These are phyloP conservation scores for Lumnitzera racemosa DNA, from an alignment of 345 rosid species.

Conservation along the genomic window DNA sequence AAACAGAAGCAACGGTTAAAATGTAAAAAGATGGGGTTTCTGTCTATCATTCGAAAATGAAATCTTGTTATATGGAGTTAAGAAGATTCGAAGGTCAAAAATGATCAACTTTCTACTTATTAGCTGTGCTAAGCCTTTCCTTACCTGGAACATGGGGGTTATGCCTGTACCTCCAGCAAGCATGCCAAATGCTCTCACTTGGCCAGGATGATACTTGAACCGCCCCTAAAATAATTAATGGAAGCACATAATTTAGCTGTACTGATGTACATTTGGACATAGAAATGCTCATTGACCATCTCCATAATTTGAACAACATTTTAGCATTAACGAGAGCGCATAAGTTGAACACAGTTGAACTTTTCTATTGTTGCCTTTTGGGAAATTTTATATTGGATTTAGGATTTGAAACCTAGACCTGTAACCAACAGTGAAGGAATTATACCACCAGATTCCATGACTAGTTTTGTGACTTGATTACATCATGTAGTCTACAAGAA, in stretches of 20 bases:
- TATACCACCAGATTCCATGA: too few species aligned
- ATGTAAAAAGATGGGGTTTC: too few species aligned
- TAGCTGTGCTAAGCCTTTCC: conserved; percentile 1
- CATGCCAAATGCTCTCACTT: conserved; percentile 63
- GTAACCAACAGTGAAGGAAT: background rate
- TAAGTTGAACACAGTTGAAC: too few species aligned
- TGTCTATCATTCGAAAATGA: too few species aligned
- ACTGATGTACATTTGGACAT: too few species aligned
- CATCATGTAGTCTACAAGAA: too few species aligned
- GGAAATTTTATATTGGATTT: background rate
- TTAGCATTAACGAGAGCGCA: too few species aligned
- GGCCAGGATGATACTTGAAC: conserved; percentile 57
- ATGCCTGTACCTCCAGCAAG: conserved; percentile 73
- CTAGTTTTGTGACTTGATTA: too few species aligned
- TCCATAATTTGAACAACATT: too few species aligned
- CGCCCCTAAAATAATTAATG: conserved; percentile 36
- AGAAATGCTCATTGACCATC: too few species aligned
- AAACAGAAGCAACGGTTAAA: background rate
- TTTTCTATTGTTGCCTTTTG: too few species aligned
- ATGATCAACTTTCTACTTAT: background rate
- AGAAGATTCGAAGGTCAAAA: background rate
- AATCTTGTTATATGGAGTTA: too few species aligned
- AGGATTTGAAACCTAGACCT: background rate
- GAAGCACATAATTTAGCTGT: background rate
- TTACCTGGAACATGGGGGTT: conserved; percentile 70